Evolutionary conservation across 495 filamentous ascomycete species (phyloP).

Genomic region (Sordaria brevicollis): DNA sequence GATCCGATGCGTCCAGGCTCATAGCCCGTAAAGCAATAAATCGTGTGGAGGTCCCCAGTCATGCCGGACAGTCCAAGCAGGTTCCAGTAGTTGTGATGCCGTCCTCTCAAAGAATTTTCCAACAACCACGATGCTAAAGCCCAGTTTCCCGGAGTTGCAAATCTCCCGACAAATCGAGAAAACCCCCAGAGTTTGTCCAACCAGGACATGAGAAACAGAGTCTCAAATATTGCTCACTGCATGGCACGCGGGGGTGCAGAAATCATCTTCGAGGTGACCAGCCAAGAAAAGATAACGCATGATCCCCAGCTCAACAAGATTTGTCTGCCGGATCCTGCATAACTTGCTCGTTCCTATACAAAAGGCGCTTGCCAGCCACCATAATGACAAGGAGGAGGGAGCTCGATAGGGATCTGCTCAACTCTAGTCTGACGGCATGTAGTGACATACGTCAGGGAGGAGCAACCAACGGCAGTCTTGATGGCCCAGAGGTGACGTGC

Average conservation of each 20-base stretch:
- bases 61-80: not conserved
- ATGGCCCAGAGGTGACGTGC: conserved; percentile 14
- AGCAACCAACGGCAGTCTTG: conserved; percentile 21
- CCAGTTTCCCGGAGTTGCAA: not conserved
- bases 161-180: not conserved
- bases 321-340: conserved; percentile 13
- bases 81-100: not conserved
- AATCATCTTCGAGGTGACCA: conserved; percentile 20
- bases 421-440: conserved; percentile 28
- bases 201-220: conserved; percentile 1
- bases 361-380: conserved; percentile 46
- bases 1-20: conserved; percentile 2
- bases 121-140: not conserved
- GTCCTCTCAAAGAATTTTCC: not conserved
- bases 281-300: conserved; percentile 13
- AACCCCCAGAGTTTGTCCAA: conserved; percentile 3
- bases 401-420: conserved; percentile 36
- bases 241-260: conserved; percentile 16
- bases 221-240: conserved; percentile 20
- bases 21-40: conserved; percentile 2
- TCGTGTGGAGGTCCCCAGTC: conserved; percentile 4
- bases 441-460: conserved; percentile 25
- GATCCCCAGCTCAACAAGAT: conserved; percentile 9
- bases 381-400: conserved; percentile 23
- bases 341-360: conserved; percentile 7